Evolutionary conservation across 176 grass and related monocot species (phyloP).

Genomic region (Phragmites australis): DNA sequence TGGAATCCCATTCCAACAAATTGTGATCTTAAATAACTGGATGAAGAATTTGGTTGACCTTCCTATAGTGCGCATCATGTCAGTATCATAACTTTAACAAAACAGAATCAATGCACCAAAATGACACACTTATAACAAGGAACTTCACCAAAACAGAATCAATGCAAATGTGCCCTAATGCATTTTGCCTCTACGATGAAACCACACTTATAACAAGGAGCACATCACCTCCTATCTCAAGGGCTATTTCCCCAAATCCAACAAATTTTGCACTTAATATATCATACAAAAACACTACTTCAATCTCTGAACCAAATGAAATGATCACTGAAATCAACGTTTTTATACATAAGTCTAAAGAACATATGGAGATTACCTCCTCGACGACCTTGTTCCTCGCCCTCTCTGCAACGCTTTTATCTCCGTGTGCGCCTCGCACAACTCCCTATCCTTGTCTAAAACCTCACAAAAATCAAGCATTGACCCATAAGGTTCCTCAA

Average conservation of each 20-base stretch:
- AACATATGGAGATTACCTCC: conserved; percentile 55
- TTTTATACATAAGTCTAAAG: neutral
- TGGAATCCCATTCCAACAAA: conserved; percentile 83
- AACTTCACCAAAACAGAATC: no score
- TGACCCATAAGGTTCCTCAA: neutral
- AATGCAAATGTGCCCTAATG: no score
- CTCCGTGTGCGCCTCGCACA: conserved; percentile 81
- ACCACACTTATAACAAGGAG: no score
- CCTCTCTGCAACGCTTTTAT: conserved; percentile 84
- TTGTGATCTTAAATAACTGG: conserved; percentile 53
- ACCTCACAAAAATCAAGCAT: conserved; percentile 9
- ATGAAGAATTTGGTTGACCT: conserved; percentile 55
- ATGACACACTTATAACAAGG: no score
- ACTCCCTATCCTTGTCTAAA: conserved; percentile 92
- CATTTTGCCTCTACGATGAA: no score
- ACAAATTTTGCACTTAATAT: neutral
- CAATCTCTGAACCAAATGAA: neutral
- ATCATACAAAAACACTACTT: neutral
- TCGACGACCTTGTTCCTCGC: conserved; percentile 88
- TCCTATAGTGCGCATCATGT: conserved; percentile 44
- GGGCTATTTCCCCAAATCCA: neutral
- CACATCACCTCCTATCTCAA: no score
- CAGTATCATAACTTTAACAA: conserved; percentile 14
- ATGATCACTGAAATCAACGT: neutral
- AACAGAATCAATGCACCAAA: conserved; percentile 3